A percentile compares a stretch with the other conserved stretches of the same genome.
phyloP scores from a whole-genome alignment of 2,329 filamentous ascomycete species.

The Epichloe sibirici region DNA sequence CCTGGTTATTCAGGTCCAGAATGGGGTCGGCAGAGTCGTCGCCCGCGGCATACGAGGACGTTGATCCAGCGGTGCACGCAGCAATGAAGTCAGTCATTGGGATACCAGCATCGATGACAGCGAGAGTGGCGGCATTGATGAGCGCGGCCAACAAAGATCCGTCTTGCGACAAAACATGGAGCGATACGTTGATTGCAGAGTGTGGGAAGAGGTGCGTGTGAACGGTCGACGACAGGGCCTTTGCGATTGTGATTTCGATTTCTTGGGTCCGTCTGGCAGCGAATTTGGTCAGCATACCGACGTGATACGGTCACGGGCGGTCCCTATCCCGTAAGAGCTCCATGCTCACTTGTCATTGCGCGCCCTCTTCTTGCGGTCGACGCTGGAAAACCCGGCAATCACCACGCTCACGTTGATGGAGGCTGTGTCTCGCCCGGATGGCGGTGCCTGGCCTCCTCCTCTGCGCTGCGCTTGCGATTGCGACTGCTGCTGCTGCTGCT shows the following conservation, averaged over 20 bases:
- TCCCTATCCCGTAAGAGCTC: background rate
- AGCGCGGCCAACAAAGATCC: conserved; percentile 82
- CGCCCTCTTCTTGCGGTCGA: conserved; percentile 68
- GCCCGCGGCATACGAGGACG: conserved; percentile 50
- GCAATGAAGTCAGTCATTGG: conserved; percentile 89
- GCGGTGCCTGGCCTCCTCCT: conserved; percentile 29
- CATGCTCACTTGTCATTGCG: conserved; percentile 62
- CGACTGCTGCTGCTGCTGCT: conserved; percentile 53
- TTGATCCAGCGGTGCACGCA: conserved; percentile 77
- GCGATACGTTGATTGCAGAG: conserved; percentile 67
- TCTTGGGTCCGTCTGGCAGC: conserved; percentile 59
- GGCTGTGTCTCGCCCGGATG: conserved; percentile 30
- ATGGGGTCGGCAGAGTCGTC: conserved; percentile 65
- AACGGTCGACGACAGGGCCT: conserved; percentile 64
- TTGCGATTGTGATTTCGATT: conserved; percentile 66
- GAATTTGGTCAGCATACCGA: background rate
- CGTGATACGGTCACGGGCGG: no score
- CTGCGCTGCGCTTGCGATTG: conserved; percentile 38
- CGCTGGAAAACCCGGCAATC: conserved; percentile 76
- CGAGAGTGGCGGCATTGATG: conserved; percentile 82
- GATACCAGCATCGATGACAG: conserved; percentile 86
- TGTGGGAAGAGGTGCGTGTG: conserved; percentile 85
- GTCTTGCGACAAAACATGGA: conserved; percentile 83
- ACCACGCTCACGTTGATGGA: conserved; percentile 71
- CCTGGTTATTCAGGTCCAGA: conserved; percentile 64